Base-by-base conservation (phyloP, 1,139 yeast species). In the Yamadazyma membranifaciens region DNA sequence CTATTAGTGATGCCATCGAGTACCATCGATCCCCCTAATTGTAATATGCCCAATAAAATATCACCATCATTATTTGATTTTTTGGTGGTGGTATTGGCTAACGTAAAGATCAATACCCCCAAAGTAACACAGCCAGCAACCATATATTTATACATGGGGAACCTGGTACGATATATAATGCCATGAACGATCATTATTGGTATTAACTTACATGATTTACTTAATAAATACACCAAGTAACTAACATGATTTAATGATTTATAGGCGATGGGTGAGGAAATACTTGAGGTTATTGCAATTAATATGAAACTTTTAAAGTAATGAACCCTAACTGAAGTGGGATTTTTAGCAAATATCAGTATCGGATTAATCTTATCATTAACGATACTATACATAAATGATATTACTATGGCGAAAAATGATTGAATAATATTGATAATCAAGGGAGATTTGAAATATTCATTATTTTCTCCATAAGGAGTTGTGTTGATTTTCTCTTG, bases 1-100 rank as follows among this genome's bases (percentile, higher is more conserved):
- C 97, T 87, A 62, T 91, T 92, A 25, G 96, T 89, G 45, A 91
- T 67, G 0, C 98, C 98, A 58, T 92, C 98, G 32, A 92, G 69
- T 12, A 92, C 60, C 64, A 92, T 75, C 33, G 94, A 86, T 1
- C 69, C 63, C 0, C 69, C 54, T 34, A 92, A 69, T 41, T 84
- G 76, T 0, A 62, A 50, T 51, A 87, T 60, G 0, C 98, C 98
- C 28, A 77, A 53, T 1, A 67, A 40, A 1, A 73, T 52, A 16
- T 67, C 61, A 10, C 75, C 77, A 42, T 73, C 80, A 39, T 65
- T 69, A 28, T 55, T 52, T 34, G 50, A 52, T 42, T 52, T 50
- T 27, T 46, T 47, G 28, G 47, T 52, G 5, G 45, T 47, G 13
- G 56, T 43, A 44, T 62, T 66, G 3, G 68, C 67, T 31, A 85